A percentile compares a stretch with the other conserved stretches of the same genome.
These are phyloP conservation scores for Akanthomyces dipterigenus DNA, from an alignment of 2,329 filamentous ascomycete species.

Conservation along the genomic window DNA sequence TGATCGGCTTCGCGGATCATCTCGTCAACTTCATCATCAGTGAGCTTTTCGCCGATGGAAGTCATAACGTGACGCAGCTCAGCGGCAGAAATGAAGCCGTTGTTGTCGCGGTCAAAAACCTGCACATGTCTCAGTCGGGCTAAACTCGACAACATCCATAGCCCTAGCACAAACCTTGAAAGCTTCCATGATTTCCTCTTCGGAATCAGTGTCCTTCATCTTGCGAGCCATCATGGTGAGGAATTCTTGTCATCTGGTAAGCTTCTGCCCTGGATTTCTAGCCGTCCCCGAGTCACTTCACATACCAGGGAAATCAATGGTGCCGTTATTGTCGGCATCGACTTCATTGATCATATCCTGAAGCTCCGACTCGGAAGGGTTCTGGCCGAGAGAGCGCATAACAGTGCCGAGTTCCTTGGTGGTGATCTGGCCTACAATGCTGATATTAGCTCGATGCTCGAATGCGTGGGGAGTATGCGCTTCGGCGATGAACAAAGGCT, in stretches of 20 bases:
- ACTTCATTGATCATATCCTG: conserved; percentile 96
- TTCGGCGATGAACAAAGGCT: background rate
- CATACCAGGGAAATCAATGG: conserved; percentile 84
- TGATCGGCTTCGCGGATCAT: conserved; percentile 91
- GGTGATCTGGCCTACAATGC: conserved; percentile 71
- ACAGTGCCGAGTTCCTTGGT: conserved; percentile 86
- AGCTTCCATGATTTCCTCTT: conserved; percentile 83
- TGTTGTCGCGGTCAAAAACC: conserved; percentile 85
- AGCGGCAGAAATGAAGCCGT: conserved; percentile 83
- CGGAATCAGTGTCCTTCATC: conserved; percentile 90
- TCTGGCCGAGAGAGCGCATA: conserved; percentile 85
- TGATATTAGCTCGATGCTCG: conserved; percentile 1
- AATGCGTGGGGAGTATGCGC: background rate
- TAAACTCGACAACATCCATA: background rate
- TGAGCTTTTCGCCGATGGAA: conserved; percentile 85
- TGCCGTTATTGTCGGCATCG: conserved; percentile 87
- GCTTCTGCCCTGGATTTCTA: background rate
- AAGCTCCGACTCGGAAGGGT: conserved; percentile 82
- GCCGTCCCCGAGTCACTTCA: conserved; percentile 4
- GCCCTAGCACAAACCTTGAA: conserved; percentile 60
- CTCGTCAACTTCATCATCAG: conserved; percentile 84
- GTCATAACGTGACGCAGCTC: conserved; percentile 89
- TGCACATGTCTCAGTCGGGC: conserved; percentile 21
- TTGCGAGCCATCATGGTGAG: conserved; percentile 91
- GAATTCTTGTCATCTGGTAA: conserved; percentile 53